Conservation (phyloP, 306 rosid species). For the Argentina anserina region DNA sequence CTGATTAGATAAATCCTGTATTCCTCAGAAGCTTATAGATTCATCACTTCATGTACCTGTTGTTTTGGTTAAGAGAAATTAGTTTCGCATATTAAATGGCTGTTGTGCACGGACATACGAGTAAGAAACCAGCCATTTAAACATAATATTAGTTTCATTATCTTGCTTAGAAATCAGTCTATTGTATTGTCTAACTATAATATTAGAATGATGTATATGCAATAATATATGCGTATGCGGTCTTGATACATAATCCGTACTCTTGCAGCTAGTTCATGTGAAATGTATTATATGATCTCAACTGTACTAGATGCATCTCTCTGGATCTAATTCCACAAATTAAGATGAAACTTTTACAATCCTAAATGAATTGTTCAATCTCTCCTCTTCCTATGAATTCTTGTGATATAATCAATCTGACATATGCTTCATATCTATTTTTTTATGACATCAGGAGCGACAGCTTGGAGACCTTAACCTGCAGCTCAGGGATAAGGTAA, state of each 20-base stretch:
- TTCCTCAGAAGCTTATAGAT: background rate
- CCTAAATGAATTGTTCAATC: background rate
- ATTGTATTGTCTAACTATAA: background rate
- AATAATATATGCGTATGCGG: background rate
- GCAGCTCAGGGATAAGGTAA: conserved; percentile 74
- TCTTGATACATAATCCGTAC: background rate
- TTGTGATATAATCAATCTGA: background rate
- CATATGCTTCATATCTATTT: background rate
- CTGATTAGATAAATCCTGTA: background rate
- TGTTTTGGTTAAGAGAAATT: background rate
- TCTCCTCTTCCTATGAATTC: background rate
- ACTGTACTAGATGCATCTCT: no score
- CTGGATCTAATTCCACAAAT: background rate
- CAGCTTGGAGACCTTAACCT: conserved; percentile 68
- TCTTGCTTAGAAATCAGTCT: background rate
- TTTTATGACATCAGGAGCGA: conserved; percentile 52
- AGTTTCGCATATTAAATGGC: background rate
- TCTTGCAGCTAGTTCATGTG: background rate
- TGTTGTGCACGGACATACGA: background rate
- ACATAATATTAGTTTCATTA: background rate
- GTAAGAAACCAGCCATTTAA: no score
- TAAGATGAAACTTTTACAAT: background rate
- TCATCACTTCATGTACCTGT: background rate
- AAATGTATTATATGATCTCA: background rate
- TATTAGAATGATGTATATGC: background rate